Conservation (phyloP, 371 early-diverging fungal genomes). For the Parasitella parasitica region DNA sequence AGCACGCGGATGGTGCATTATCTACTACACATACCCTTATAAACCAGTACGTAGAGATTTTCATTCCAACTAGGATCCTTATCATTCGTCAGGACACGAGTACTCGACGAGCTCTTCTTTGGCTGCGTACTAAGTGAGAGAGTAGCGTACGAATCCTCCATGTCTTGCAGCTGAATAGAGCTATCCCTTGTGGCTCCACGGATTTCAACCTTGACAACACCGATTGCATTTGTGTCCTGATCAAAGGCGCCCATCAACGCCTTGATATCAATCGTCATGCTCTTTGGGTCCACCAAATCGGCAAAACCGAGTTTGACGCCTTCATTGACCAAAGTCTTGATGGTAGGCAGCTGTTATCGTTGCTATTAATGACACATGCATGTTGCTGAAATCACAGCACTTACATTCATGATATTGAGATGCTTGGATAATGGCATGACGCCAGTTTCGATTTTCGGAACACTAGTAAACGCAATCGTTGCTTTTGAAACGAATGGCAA, state of each 20-base stretch:
- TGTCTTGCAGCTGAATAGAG: slow-evolving; percentile 28
- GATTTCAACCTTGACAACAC: slow-evolving; percentile 37
- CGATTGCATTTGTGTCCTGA: slow-evolving; percentile 40
- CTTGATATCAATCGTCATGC: slow-evolving; percentile 40
- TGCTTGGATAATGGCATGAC: slow-evolving; percentile 46
- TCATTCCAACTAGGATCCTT: slow-evolving; percentile 47
- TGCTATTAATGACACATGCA: not conserved
- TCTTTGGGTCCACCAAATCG: slow-evolving; percentile 46
- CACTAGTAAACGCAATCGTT: slow-evolving; percentile 45
- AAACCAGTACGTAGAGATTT: slow-evolving; percentile 32
- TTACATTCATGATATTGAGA: slow-evolving; percentile 46
- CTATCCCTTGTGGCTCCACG: slow-evolving; percentile 28
- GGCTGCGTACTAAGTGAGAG: slow-evolving; percentile 42
- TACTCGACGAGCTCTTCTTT: slow-evolving; percentile 29
- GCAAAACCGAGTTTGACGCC: slow-evolving; percentile 38
- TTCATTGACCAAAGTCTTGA: slow-evolving; percentile 43
- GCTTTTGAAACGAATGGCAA: slow-evolving; percentile 44
- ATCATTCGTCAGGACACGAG: slow-evolving; percentile 45
- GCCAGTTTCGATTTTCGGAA: slow-evolving; percentile 39
- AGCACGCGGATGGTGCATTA: not conserved
- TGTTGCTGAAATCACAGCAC: not conserved
- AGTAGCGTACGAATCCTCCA: slow-evolving; percentile 44
- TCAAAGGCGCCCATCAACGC: slow-evolving; percentile 30
- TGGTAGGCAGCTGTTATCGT: slow-evolving; percentile 29
- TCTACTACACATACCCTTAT: slow-evolving; percentile 34